Evolutionary conservation across 768 basidiomycete species (phyloP), one percentile per base, ranked within the genome.

Genomic region (Tricholoma furcatifolium): DNA sequence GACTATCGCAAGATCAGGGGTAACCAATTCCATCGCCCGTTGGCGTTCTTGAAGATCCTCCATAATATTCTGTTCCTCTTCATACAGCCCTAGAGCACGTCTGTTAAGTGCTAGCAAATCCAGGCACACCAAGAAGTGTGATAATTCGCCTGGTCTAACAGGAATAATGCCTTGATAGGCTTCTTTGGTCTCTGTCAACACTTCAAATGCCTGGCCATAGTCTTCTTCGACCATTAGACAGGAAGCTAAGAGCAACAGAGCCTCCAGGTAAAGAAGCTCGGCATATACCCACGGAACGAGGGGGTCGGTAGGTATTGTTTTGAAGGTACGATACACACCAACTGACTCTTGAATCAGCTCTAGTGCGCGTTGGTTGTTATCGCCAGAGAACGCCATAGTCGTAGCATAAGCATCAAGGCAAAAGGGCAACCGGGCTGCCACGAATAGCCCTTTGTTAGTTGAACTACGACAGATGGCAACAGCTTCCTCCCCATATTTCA

Each of bases 401-500:
- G 18, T 39, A 1, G 47, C 42, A 23, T 34, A 24, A 5, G 53
- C 45, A 17, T 50, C 53, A 32, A 57, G 15, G 32, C 21, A 42
- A 12, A 43, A 50, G 15, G 56, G 56, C 10, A 54, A 18, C 14
- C 43, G 55, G 27, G 46, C 55, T n/a, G 36, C 24, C 6, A 30
- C 17, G 39, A 57, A 57, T 17, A 51, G 21, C 4, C 35, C 47
- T 21, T 49, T 11, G 15, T 43, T 17, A 2, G 39, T 41, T 14
- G 53, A 54, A 21, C 31, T 27, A 14, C 53, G 47, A 30, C 53
- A 57, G n/a, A 54, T 38, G 4, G 20, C 15, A 20, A 57, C 53
- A 23, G 56, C 56, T n/a, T 57, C 53, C 18, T 54, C 24, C 11
- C 43, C 48, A 7, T 54, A 12, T n/a, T 54, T 43, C 8, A 57